phyloP scores from a whole-genome alignment of 768 basidiomycete genomes.

The Pholiota molesta region DNA sequence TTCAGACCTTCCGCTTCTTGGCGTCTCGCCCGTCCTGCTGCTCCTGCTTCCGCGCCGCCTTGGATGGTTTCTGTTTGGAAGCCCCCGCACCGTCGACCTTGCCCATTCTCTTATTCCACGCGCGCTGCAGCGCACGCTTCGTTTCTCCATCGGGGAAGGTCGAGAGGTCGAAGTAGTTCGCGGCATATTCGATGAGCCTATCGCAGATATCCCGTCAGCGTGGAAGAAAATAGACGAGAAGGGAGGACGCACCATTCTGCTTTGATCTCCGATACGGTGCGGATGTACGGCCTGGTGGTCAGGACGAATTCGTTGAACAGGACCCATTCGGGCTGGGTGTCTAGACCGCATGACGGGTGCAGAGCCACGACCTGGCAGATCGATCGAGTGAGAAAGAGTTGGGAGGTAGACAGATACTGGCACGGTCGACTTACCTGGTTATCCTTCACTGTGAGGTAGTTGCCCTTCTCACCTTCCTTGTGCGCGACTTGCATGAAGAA shows the following conservation, averaged over 20 bases:
- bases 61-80: constrained; percentile 16
- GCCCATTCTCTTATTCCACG: constrained; percentile 54
- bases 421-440: constrained; percentile 64
- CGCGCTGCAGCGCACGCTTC: constrained; percentile 62
- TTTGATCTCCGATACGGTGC: constrained; percentile 86
- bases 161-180: constrained; percentile 68
- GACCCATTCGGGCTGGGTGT: constrained; percentile 90
- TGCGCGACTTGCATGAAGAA: constrained; percentile 99
- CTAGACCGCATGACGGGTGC: constrained; percentile 88
- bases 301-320: constrained; percentile 94
- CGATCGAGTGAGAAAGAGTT: constrained; percentile 5
- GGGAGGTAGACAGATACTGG: neutral
- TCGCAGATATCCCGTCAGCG: constrained; percentile 6
- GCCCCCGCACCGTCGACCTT: constrained; percentile 30
- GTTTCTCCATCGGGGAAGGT: constrained; percentile 72
- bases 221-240: constrained; percentile 3
- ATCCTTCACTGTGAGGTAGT: constrained; percentile 92
- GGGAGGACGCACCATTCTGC: constrained; percentile 71
- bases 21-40: constrained; percentile 14
- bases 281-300: constrained; percentile 86
- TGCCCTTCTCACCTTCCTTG: constrained; percentile 88
- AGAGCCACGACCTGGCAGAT: constrained; percentile 60
- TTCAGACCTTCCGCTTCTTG: constrained; percentile 9
- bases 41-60: constrained; percentile 8
- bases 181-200: constrained; percentile 44